phyloP scores from a whole-genome alignment of 2,329 filamentous ascomycete species.

The Colletotrichum truncatum region DNA sequence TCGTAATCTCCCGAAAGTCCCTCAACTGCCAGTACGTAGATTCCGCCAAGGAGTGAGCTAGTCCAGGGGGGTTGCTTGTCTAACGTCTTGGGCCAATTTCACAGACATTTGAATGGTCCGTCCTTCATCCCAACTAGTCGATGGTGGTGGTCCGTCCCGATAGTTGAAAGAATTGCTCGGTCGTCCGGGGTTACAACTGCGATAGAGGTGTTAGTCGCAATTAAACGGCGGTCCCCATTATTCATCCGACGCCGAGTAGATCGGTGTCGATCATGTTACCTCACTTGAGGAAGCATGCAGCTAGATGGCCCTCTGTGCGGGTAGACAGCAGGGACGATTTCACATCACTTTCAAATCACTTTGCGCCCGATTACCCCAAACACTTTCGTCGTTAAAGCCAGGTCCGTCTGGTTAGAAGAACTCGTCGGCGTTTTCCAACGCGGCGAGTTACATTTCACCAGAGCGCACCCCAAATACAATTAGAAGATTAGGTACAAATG shows the following conservation, averaged over 20 bases:
- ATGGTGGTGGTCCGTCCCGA: no score
- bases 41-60: neutral
- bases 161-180: neutral
- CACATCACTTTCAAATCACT: no score
- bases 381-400: slow-evolving; percentile 30
- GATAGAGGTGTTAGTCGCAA: neutral
- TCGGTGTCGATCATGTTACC: slow-evolving; percentile 14
- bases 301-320: neutral
- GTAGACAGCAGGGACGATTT: no score
- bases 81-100: neutral
- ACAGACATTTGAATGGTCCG: neutral
- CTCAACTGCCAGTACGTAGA: slow-evolving; percentile 5
- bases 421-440: slow-evolving; percentile 12
- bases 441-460: neutral
- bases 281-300: slow-evolving; percentile 12
- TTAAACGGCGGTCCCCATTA: neutral
- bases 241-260: neutral
- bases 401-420: neutral
- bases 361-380: slow-evolving; percentile 8
- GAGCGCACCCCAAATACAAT: slow-evolving; percentile 41
- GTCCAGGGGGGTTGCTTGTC: neutral
- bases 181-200: neutral
- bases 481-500: slow-evolving; percentile 58
- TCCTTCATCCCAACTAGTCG: no score
- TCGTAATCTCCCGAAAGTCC: slow-evolving; percentile 26